These are phyloP conservation scores for Penicillium subrubescens DNA, from an alignment of 495 filamentous ascomycete genomes.

Conservation along the genomic window DNA sequence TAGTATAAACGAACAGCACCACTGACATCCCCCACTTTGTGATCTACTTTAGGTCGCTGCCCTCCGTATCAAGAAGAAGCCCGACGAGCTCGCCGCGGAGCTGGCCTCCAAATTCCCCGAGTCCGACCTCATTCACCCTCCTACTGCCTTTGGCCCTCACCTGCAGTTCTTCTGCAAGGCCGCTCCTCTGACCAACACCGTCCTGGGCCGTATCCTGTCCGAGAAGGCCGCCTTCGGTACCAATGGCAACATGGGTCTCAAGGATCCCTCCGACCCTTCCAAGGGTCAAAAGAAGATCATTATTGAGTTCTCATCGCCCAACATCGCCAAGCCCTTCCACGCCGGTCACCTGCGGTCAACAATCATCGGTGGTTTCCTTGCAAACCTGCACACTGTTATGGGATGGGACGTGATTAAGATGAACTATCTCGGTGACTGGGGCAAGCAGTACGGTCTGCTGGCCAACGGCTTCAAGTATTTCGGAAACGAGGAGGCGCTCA, in stretches of 20 bases:
- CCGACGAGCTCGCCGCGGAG: slow-evolving; percentile 68
- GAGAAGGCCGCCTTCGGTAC: slow-evolving; percentile 64
- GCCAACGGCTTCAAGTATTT: slow-evolving; percentile 67
- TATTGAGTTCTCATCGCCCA: slow-evolving; percentile 75
- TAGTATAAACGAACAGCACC: background rate
- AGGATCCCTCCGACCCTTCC: slow-evolving; percentile 67
- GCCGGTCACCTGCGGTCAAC: slow-evolving; percentile 73
- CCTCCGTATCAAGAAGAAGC: slow-evolving; percentile 81
- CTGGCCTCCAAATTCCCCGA: slow-evolving; percentile 78
- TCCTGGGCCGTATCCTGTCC: slow-evolving; percentile 65
- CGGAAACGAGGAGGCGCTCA: slow-evolving; percentile 62
- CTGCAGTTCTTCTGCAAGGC: slow-evolving; percentile 81
- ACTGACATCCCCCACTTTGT: background rate
- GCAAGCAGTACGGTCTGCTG: slow-evolving; percentile 72
- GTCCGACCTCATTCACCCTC: slow-evolving; percentile 72
- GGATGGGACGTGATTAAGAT: slow-evolving; percentile 73
- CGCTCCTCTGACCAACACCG: slow-evolving; percentile 55
- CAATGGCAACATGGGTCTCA: slow-evolving; percentile 66
- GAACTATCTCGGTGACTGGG: slow-evolving; percentile 81
- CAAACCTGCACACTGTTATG: slow-evolving; percentile 67
- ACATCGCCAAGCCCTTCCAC: slow-evolving; percentile 77
- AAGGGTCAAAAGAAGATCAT: slow-evolving; percentile 71
- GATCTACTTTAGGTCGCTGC: slow-evolving; percentile 57
- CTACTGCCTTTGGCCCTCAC: slow-evolving; percentile 62
- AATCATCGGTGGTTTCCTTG: slow-evolving; percentile 72